Percentiles rank a stretch among this genome's conserved stretches.
phyloP scores from a whole-genome alignment of 768 basidiomycete species.

The Multifurca ochricompacta region DNA sequence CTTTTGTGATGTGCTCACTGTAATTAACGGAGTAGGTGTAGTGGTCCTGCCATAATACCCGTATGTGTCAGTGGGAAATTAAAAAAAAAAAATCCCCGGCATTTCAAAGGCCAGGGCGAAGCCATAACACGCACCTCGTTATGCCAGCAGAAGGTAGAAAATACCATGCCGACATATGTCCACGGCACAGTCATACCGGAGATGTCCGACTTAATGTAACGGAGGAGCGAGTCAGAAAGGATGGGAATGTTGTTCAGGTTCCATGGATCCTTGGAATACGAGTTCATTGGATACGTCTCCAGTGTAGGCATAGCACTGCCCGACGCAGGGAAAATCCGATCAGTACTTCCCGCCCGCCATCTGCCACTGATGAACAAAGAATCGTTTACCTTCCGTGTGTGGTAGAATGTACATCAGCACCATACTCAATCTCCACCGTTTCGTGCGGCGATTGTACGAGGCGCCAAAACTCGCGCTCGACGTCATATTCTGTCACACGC shows the following conservation, averaged over 20 bases:
- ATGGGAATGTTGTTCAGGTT: slow-evolving; percentile 98
- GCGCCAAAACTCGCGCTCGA: slow-evolving; percentile 96
- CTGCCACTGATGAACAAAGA: slow-evolving; percentile 17
- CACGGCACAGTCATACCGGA: slow-evolving; percentile 99
- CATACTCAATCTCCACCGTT: slow-evolving; percentile 97
- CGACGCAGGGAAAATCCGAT: slow-evolving; percentile 1
- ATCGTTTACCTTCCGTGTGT: slow-evolving; percentile 85
- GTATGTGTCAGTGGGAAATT: slow-evolving; percentile 7
- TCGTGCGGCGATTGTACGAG: slow-evolving; percentile 84
- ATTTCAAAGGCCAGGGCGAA: not conserved
- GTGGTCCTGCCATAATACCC: slow-evolving; percentile 58
- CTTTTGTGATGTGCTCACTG: slow-evolving; percentile 44
- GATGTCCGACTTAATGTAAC: slow-evolving; percentile 97
- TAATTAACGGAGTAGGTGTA: slow-evolving; percentile 96
- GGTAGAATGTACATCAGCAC: slow-evolving; percentile 97
- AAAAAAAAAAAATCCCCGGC: too few species aligned
- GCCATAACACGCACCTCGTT: slow-evolving; percentile 61
- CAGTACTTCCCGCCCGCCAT: not conserved
- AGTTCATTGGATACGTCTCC: slow-evolving; percentile 85
- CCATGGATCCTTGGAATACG: slow-evolving; percentile 89
- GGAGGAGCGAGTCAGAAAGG: slow-evolving; percentile 81
- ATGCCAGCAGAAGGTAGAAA: slow-evolving; percentile 99
- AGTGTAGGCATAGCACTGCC: slow-evolving; percentile 88
- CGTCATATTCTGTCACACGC: slow-evolving; percentile 78
- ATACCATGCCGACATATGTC: slow-evolving; percentile 99